Base-by-base conservation (phyloP, 805 yeast genomes). In the Hanseniaspora pseudoguilliermondii region DNA sequence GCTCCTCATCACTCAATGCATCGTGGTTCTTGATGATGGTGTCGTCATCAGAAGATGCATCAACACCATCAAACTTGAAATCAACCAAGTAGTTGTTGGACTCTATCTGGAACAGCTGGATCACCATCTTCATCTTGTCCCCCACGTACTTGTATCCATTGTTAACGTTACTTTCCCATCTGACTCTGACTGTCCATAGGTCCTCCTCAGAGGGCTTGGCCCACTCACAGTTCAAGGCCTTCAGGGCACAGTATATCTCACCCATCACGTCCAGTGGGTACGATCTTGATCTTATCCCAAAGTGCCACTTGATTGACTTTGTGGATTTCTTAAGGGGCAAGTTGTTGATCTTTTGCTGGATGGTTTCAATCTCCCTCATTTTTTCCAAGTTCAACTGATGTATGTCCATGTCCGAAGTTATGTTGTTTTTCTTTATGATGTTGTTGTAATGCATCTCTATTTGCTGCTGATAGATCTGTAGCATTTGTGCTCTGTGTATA, bases 211-310 rank as follows among this genome's bases (percentile, higher is more conserved):
- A 80, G 7, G 97, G 97, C 62, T 84, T 83, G 10, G 93, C 86
- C 97, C 97, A 93, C 69, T 93, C 97, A 0, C 97, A 97, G 1
- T 96, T 97, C 55, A 93, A 73, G 64, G 86, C 88, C 70, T 86
- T 86, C 66, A 93, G 75, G 1, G 97, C 97, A 48, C 96, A 77
- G 71, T 93, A 93, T 46, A 93, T 90, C 67, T 93, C 98, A 29
- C 97, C 96, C 97, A 93, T 93, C 3, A 93, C 98, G 69, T 93
- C 98, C 62, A 93, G 75, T 36, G 98, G 97, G 66, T 93, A 93
- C 0, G 96, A 87, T 64, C 97, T 77, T 9, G 96, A 88, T 66
- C 98, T 77, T 59, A 93, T 93, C 61, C 98, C 98, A 66, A 93
- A 93, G 73, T 93, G 98, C 98, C 98, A 93, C 69, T 95, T 82